These are phyloP conservation scores for Ogataea trehalophila DNA, from an alignment of 805 yeast species.

Conservation along the genomic window DNA sequence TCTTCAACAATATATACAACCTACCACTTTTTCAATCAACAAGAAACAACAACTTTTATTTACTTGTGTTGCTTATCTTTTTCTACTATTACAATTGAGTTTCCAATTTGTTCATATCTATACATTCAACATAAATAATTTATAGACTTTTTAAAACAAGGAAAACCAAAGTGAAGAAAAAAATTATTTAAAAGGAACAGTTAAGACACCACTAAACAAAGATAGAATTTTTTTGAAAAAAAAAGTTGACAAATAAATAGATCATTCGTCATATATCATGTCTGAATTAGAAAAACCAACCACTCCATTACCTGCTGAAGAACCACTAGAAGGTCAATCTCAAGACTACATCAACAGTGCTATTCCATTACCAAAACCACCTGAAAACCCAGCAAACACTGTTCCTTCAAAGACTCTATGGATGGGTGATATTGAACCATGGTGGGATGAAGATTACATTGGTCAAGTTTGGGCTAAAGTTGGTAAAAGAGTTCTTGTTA, in stretches of 20 bases:
- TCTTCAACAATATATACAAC: not conserved
- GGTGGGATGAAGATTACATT: constrained; percentile 63
- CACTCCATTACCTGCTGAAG: constrained; percentile 5
- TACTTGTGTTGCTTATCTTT: no score
- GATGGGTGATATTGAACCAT: constrained; percentile 87
- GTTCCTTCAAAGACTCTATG: constrained; percentile 67
- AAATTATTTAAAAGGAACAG: no score
- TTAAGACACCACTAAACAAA: not conserved
- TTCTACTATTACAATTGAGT: no score
- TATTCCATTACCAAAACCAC: constrained; percentile 47
- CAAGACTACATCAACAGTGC: constrained; percentile 17
- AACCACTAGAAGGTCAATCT: constrained; percentile 5
- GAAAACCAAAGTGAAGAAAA: no score
- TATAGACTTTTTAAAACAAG: no score
- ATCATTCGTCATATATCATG: constrained; percentile 2
- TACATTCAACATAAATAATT: no score
- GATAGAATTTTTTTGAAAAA: not conserved
- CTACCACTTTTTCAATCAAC: no score
- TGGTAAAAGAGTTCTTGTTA: constrained; percentile 55
- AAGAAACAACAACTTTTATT: no score
- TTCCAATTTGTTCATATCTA: no score
- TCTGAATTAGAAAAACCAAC: constrained; percentile 11
- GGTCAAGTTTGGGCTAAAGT: constrained; percentile 56
- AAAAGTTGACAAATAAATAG: no score
- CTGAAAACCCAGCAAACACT: constrained; percentile 44